Base-by-base conservation (phyloP, 2,329 filamentous ascomycete species). In the Fusarium xyrophilum region DNA sequence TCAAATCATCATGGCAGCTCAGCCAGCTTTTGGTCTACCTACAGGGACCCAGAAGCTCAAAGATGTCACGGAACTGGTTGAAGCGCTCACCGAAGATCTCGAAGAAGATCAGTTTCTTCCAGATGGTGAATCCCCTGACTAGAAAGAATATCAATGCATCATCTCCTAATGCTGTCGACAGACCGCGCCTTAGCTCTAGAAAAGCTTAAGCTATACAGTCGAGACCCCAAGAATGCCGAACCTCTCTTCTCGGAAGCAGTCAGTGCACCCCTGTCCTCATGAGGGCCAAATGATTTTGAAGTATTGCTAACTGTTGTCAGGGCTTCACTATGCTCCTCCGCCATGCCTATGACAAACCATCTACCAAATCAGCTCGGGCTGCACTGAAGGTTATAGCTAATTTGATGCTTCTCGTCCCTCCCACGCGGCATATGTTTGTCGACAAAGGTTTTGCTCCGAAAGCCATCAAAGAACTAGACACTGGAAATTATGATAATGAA, bases 211-310 rank as follows among this genome's bases (percentile, higher is more conserved):
- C 73, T 74, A 44, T 77, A 72, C 69, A 79, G 93, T 10, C 89
- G 93, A 63, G 89, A 91, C 72, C 87, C 90, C 11, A 82, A 81
- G 32, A 84, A 92, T 78, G 89, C 93, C 30, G 91, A 91, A 60
- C 91, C 93, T 2, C 95, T 98, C 60, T 97, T 96, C 79, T 91
- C 91, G n/a, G 86, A 87, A 78, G 83, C 90, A 79, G 93, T 91
- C 83, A 69, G 82, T 21, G 25, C 5, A 36, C 11, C 27, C 19
- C 36, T n/a, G n/a, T 32, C 13, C 25, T 57, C 19, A 28, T 42
- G 21, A 23, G 32, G 27, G n/a, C 40, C 47, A 25, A 47, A 35
- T 39, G 32, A 53, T 30, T 38, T 43, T 30, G 2, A 23, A 30
- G 9, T 27, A 32, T 53, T 35, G 46, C 63, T 73, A 13, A 74